Percentiles rank a stretch among this genome's conserved stretches.
phyloP scores from a whole-genome alignment of 208 protist species.

The Naegleria lovaniensis region DNA sequence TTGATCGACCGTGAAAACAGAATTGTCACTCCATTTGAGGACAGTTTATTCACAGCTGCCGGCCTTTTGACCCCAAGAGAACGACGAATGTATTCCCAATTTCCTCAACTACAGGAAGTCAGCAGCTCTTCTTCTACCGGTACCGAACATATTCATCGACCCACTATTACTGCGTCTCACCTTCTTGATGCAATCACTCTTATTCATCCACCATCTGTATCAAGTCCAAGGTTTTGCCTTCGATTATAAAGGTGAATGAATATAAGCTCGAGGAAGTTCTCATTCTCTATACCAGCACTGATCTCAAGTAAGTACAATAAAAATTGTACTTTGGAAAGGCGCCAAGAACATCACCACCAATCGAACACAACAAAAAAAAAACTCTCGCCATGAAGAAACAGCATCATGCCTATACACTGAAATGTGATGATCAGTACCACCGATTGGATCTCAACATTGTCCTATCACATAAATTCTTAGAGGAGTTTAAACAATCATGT shows the following conservation, averaged over 20 bases:
- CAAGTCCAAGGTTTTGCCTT: too few relatives aligned
- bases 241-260: too few relatives aligned
- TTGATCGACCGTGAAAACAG: not conserved
- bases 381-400: not conserved
- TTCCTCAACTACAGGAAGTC: not conserved
- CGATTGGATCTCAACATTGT: not conserved
- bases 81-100: not conserved
- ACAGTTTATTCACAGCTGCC: not conserved
- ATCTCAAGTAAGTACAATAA: too few relatives aligned
- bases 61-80: not conserved
- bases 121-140: too few relatives aligned
- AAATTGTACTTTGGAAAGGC: too few relatives aligned
- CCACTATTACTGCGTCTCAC: not conserved
- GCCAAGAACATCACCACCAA: too few relatives aligned
- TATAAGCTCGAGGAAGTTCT: too few relatives aligned
- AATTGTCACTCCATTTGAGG: not conserved
- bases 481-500: not conserved
- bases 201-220: not conserved
- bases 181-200: not conserved
- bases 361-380: not conserved
- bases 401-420: not conserved
- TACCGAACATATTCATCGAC: too few relatives aligned
- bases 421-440: not conserved
- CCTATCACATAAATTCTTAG: constrained; percentile 1
- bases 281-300: too few relatives aligned